A percentile compares a stretch with the other conserved stretches of the same genome.
Conservation (phyloP, 495 filamentous ascomycete species). For the Aspergillus cavernicola region DNA sequence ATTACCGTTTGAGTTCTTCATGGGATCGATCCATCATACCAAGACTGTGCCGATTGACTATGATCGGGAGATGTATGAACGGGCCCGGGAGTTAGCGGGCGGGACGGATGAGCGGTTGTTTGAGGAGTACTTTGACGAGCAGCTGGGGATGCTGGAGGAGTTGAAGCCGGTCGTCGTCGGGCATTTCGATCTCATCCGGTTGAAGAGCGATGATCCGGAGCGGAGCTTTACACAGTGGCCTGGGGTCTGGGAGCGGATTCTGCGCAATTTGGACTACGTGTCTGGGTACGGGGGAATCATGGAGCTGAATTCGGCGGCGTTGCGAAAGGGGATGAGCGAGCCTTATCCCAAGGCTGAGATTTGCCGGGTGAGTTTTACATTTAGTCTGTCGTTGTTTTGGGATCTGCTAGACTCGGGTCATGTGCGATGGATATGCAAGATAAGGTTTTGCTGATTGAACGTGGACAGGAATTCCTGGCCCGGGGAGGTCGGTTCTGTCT, state of each 20-base stretch:
- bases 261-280: constrained; percentile 70
- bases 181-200: constrained; percentile 87
- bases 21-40: constrained; percentile 90
- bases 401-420: not conserved
- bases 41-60: constrained; percentile 86
- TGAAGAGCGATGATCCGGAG: constrained; percentile 68
- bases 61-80: constrained; percentile 61
- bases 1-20: constrained; percentile 74
- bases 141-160: constrained; percentile 73
- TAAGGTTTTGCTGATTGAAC: constrained; percentile 9
- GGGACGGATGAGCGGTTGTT: constrained; percentile 69
- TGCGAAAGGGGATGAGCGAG: constrained; percentile 86
- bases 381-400: not conserved
- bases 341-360: constrained; percentile 82
- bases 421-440: not conserved
- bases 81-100: constrained; percentile 54
- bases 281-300: constrained; percentile 72
- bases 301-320: constrained; percentile 80
- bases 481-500: constrained; percentile 79
- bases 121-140: constrained; percentile 80
- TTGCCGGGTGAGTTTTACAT: constrained; percentile 58
- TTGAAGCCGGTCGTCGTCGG: constrained; percentile 78
- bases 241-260: constrained; percentile 67
- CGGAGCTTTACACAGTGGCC: constrained; percentile 50
- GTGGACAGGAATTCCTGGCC: constrained; percentile 50